These are phyloP conservation scores for Aechmea fasciata DNA, from an alignment of 176 grass and related monocot species.

Conservation along the genomic window DNA sequence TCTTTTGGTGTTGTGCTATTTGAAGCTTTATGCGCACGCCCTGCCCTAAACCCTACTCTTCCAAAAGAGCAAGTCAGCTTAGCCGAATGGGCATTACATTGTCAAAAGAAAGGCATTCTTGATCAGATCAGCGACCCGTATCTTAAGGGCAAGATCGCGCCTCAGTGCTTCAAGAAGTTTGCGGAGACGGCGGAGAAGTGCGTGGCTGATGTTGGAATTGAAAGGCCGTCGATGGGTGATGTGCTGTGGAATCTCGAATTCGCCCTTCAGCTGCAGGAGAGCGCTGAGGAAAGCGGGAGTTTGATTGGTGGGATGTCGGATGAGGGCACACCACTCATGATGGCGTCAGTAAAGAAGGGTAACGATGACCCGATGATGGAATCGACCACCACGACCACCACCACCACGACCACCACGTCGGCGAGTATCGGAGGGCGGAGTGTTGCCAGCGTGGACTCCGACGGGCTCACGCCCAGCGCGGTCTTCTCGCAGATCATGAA, in stretches of 20 bases:
- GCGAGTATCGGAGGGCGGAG: slow-evolving; percentile 36
- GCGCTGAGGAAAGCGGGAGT: slow-evolving; percentile 30
- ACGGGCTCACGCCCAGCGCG: slow-evolving; percentile 33
- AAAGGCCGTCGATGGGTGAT: slow-evolving; percentile 54
- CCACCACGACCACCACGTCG: slow-evolving; percentile 1
- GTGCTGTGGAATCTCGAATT: slow-evolving; percentile 74
- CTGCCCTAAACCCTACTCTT: slow-evolving; percentile 23
- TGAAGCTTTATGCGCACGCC: slow-evolving; percentile 53
- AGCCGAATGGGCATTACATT: slow-evolving; percentile 60
- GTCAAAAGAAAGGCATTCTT: slow-evolving; percentile 50
- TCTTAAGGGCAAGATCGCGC: slow-evolving; percentile 44
- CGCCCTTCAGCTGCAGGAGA: slow-evolving; percentile 61
- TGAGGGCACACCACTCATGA: slow-evolving; percentile 12
- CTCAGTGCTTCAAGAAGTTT: slow-evolving; percentile 50
- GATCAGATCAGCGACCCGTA: slow-evolving; percentile 49
- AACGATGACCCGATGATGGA: slow-evolving; percentile 25
- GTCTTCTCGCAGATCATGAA: slow-evolving; percentile 73
- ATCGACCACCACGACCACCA: slow-evolving; percentile 32
- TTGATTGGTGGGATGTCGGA: slow-evolving; percentile 17
- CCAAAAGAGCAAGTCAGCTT: slow-evolving; percentile 62
- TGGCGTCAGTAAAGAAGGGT: slow-evolving; percentile 6
- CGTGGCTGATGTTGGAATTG: slow-evolving; percentile 37
- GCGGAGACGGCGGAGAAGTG: slow-evolving; percentile 52
- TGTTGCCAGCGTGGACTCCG: slow-evolving; percentile 29
- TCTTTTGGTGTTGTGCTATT: slow-evolving; percentile 74